Conservation (phyloP, 225 moss, liverwort and hornwort species). For the Antitrichia curtipendula region DNA sequence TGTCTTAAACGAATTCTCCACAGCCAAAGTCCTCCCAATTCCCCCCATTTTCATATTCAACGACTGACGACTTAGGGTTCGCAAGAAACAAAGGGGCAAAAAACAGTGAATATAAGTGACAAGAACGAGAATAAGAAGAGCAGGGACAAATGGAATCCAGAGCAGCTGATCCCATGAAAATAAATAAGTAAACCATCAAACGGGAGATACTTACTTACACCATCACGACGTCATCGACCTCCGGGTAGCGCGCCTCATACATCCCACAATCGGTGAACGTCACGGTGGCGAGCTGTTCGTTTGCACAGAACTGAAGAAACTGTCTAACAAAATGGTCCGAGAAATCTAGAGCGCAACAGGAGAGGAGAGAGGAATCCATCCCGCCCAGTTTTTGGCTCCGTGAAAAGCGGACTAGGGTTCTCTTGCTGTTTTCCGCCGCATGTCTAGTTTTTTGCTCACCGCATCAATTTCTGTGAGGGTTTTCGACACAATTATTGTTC, state of each 20-base stretch:
- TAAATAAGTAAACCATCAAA: not conserved
- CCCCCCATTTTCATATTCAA: not conserved
- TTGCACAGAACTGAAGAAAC: not conserved
- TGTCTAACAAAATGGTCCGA: not conserved
- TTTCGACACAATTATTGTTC: too few species aligned
- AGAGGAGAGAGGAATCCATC: too few species aligned
- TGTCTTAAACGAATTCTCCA: not conserved
- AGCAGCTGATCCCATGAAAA: not conserved
- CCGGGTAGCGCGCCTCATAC: constrained; percentile 89
- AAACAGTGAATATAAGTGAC: not conserved
- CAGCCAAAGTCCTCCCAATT: not conserved
- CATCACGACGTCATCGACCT: constrained; percentile 96
- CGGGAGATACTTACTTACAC: constrained; percentile 49
- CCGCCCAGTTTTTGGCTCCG: too few species aligned
- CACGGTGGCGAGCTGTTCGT: constrained; percentile 24
- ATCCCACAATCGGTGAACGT: constrained; percentile 91
- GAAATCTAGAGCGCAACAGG: not conserved
- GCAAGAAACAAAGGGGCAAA: not conserved
- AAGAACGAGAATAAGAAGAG: not conserved
- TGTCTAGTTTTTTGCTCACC: too few species aligned
- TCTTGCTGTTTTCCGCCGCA: too few species aligned
- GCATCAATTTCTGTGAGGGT: too few species aligned
- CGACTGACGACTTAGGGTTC: not conserved
- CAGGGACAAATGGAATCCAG: not conserved
- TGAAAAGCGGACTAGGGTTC: too few species aligned